phyloP scores from a whole-genome alignment of 2,329 filamentous ascomycete species.

The Onygenales sp. region DNA sequence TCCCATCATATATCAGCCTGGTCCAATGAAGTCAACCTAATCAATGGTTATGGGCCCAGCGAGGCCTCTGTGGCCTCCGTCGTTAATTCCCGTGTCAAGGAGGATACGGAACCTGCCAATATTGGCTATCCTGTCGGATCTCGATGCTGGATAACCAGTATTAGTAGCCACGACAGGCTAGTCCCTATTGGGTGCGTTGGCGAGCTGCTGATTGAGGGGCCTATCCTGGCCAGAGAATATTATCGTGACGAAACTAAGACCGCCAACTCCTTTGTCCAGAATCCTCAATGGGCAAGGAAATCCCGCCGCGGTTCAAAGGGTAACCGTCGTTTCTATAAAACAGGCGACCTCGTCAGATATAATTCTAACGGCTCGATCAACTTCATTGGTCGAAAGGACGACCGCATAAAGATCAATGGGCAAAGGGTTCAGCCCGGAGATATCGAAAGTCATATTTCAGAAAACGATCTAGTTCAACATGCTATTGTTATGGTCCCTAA shows the following conservation, averaged over 20 bases:
- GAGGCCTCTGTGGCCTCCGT: constrained; percentile 21
- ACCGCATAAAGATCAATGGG: constrained; percentile 75
- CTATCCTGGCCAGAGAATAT: constrained; percentile 70
- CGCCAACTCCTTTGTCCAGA: constrained; percentile 57
- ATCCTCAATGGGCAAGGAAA: constrained; percentile 50
- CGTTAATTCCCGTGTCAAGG: constrained; percentile 8
- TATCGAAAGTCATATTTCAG: constrained; percentile 59
- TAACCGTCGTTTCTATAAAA: constrained; percentile 67
- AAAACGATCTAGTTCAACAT: background rate
- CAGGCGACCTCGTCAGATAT: constrained; percentile 71
- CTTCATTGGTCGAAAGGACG: constrained; percentile 67
- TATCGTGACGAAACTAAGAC: constrained; percentile 72
- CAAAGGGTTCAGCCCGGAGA: constrained; percentile 78
- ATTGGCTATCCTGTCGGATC: constrained; percentile 16
- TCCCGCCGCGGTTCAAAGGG: constrained; percentile 34
- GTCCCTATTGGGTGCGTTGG: constrained; percentile 55
- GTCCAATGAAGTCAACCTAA: constrained; percentile 22
- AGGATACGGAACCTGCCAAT: background rate
- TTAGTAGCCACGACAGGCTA: constrained; percentile 18
- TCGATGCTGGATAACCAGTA: constrained; percentile 20
- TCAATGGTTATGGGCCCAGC: constrained; percentile 27
- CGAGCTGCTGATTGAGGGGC: constrained; percentile 70
- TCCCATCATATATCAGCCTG: constrained; percentile 15
- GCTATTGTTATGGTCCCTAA: background rate
- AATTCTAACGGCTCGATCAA: constrained; percentile 59